phyloP scores from a whole-genome alignment of 2,329 filamentous ascomycete genomes.

The Cladosporium sphaerospermum region DNA sequence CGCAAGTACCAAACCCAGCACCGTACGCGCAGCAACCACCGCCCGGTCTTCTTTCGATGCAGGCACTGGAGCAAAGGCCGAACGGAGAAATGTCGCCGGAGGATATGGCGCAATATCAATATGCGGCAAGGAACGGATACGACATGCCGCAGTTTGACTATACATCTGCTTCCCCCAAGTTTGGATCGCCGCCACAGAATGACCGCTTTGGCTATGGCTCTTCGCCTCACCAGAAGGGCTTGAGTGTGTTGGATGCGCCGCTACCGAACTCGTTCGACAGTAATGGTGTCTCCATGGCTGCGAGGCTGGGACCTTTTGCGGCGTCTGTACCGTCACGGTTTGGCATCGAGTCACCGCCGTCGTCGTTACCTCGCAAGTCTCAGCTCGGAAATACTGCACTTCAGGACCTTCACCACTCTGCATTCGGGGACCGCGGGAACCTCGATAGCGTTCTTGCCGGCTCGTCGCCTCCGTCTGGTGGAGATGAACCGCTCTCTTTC shows the following conservation, averaged over 20 bases:
- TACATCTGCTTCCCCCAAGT: constrained; percentile 55
- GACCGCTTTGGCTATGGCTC: constrained; percentile 68
- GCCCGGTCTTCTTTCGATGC: constrained; percentile 31
- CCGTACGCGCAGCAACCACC: constrained; percentile 22
- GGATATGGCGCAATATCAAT: constrained; percentile 23
- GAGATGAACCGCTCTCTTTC: constrained; percentile 61
- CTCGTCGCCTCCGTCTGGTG: constrained; percentile 55
- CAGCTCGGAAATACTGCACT: constrained; percentile 35
- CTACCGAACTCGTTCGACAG: constrained; percentile 94
- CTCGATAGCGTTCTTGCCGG: constrained; percentile 35
- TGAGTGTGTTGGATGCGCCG: constrained; percentile 91
- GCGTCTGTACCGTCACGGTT: constrained; percentile 91
- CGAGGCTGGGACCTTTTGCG: constrained; percentile 82
- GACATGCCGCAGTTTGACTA: constrained; percentile 44
- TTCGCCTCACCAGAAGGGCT: constrained; percentile 53
- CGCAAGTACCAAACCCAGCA: constrained; percentile 16
- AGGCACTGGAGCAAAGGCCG: constrained; percentile 27
- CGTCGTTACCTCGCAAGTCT: constrained; percentile 47
- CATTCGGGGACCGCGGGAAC: constrained; percentile 54
- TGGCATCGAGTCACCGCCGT: constrained; percentile 75
- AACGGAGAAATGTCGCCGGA: constrained; percentile 20
- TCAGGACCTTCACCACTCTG: constrained; percentile 58
- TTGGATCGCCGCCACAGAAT: constrained; percentile 78
- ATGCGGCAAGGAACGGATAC: constrained; percentile 22
- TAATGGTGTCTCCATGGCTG: constrained; percentile 87